A percentile compares a stretch with the other conserved stretches of the same genome.
These are phyloP conservation scores for Phoma sp. DNA, from an alignment of 2,329 filamentous ascomycete genomes.

Conservation along the genomic window DNA sequence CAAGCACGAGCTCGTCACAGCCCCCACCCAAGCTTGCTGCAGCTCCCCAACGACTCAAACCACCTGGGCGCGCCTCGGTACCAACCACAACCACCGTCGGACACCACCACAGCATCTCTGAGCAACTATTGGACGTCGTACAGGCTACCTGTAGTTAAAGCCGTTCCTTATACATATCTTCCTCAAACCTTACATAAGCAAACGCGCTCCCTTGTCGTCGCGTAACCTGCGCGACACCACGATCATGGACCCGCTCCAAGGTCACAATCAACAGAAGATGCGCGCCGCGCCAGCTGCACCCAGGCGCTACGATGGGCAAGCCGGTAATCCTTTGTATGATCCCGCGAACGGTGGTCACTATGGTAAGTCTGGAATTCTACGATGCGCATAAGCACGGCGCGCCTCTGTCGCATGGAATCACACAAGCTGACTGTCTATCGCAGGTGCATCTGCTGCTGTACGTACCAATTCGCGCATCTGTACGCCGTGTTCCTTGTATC, in stretches of 20 bases:
- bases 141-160: constrained; percentile 2
- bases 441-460: constrained; percentile 73
- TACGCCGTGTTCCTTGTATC: constrained; percentile 13
- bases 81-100: constrained; percentile 41
- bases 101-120: constrained; percentile 34
- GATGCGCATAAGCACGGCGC: constrained; percentile 6
- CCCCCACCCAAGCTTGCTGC: constrained; percentile 33
- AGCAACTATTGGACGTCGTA: constrained; percentile 36
- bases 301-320: constrained; percentile 57
- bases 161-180: neutral
- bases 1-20: constrained; percentile 7
- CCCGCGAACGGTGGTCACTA: constrained; percentile 56
- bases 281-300: constrained; percentile 45
- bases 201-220: constrained; percentile 36
- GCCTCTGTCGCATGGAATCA: constrained; percentile 15
- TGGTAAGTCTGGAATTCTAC: constrained; percentile 44
- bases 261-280: constrained; percentile 47
- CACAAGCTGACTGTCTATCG: constrained; percentile 25
- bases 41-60: constrained; percentile 38
- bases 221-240: constrained; percentile 42
- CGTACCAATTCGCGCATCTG: constrained; percentile 43
- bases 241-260: constrained; percentile 47
- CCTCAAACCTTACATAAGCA: constrained; percentile 20
- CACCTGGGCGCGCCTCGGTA: constrained; percentile 31
- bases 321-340: constrained; percentile 57